These are phyloP conservation scores for Leptomonas seymouri DNA, from an alignment of 208 protist genomes.

Conservation along the genomic window DNA sequence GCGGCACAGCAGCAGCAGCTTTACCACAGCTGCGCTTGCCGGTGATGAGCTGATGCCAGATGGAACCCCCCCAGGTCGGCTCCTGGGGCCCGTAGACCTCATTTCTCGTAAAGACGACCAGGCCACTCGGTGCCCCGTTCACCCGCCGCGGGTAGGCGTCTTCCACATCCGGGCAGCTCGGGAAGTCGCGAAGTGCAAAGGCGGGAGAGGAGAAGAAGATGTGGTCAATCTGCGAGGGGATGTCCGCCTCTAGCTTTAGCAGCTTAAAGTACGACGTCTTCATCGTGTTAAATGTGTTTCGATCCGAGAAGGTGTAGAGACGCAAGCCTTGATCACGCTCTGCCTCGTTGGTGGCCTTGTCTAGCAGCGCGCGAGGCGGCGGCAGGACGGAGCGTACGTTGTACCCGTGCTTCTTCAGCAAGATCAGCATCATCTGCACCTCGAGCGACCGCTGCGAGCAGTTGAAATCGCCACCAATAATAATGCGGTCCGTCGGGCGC, in stretches of 20 bases:
- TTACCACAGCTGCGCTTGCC: slow-evolving; percentile 2
- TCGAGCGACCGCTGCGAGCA: slow-evolving; percentile 78
- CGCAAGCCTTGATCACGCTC: slow-evolving; percentile 25
- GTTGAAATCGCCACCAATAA: slow-evolving; percentile 91
- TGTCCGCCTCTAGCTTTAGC: slow-evolving; percentile 69
- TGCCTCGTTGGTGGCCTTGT: slow-evolving; percentile 19
- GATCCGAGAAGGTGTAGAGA: slow-evolving; percentile 74
- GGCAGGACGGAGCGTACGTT: slow-evolving; percentile 70
- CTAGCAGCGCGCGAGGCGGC: slow-evolving; percentile 27
- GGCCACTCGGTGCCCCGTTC: slow-evolving; percentile 44
- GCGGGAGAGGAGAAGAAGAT: slow-evolving; percentile 65
- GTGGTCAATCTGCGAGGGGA: slow-evolving; percentile 88
- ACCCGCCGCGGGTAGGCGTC: slow-evolving; percentile 42
- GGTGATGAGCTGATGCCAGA: slow-evolving; percentile 32
- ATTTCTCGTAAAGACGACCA: slow-evolving; percentile 79
- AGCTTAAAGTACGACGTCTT: slow-evolving; percentile 82
- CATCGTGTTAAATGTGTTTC: slow-evolving; percentile 79
- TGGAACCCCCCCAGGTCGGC: slow-evolving; percentile 13
- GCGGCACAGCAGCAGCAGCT: not conserved
- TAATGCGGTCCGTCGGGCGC: slow-evolving; percentile 62
- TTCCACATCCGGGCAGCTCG: slow-evolving; percentile 73
- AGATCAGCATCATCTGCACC: slow-evolving; percentile 75
- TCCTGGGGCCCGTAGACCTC: slow-evolving; percentile 44
- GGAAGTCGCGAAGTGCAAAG: slow-evolving; percentile 60
- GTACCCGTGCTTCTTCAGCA: slow-evolving; percentile 77